Base-by-base conservation (phyloP, 805 yeast genomes). In the Wickerhamiella qilinensis region DNA sequence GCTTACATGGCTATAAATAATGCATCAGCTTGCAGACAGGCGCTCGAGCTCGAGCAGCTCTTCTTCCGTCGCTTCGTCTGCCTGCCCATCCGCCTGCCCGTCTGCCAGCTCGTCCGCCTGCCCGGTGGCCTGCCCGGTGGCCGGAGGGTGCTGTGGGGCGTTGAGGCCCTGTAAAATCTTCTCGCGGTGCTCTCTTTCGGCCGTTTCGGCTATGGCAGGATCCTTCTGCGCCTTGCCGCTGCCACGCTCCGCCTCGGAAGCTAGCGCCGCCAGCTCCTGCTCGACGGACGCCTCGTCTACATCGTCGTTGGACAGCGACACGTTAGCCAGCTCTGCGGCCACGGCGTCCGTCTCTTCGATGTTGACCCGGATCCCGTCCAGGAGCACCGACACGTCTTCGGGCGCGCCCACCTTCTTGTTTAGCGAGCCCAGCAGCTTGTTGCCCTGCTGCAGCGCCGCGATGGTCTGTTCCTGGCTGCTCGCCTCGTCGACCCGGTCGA, bases 401-500 rank as follows among this genome's bases (percentile, higher is more conserved):
- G 60, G 54, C 2, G 67, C 68, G 3, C 69, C 72, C 25, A 62
- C 44, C 36, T 59, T 60, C 7, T 52, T 38, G 41, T 68, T 68
- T 34, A 70, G 54, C 20, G 50, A 43, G 35, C 52, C 51, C 25
- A 69, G 53, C 16, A 64, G 50, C 7, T 48, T 47, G 3, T 59
- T 52, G 18, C 69, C 61, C 15, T 57, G 52, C 38, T 55, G 51
- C 17, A 69, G 43, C 2, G 67, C 64, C 15, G 50, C 52, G 6
- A 64, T 37, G 4, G 68, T 46, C 17, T 59, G 55, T 24, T 54
- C 52, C 45, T 67, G 67, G 9, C 63, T 63, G 9, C 60, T 47
- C 3, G 72, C 64, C 36, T 58, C 55, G 46, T 69, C 69, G 35
- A 69, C 59, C 41, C 64, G 62, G 39, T 47, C 51, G 37, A 63